phyloP scores from a whole-genome alignment of 306 rosid species.

The Benincasa hispida region DNA sequence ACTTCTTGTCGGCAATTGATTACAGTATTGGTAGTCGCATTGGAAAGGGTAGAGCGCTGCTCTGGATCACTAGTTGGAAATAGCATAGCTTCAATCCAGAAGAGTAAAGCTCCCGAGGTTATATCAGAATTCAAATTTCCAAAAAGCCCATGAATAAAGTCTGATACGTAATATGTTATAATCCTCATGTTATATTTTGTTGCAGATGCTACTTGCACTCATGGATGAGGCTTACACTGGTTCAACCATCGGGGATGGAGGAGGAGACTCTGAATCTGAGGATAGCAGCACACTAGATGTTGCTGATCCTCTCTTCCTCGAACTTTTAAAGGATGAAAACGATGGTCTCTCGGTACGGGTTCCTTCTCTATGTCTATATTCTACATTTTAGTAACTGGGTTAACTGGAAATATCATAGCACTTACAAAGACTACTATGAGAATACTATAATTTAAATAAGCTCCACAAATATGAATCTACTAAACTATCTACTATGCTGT shows the following conservation, averaged over 20 bases:
- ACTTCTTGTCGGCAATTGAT: conserved; percentile 10
- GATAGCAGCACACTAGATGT: conserved; percentile 64
- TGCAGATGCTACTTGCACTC: conserved; percentile 91
- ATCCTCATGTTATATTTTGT: conserved; percentile 8
- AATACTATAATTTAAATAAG: not conserved
- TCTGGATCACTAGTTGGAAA: conserved; percentile 82
- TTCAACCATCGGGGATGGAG: conserved; percentile 84
- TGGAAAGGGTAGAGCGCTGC: conserved; percentile 81
- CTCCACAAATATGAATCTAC: not conserved
- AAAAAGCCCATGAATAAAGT: not conserved
- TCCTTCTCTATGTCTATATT: conserved; percentile 2
- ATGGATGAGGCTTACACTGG: conserved; percentile 99
- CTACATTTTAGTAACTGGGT: not conserved
- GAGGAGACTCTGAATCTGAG: conserved; percentile 87
- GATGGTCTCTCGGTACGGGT: conserved; percentile 82
- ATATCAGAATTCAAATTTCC: not conserved
- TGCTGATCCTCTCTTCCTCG: conserved; percentile 77
- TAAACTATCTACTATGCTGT: too few relatives aligned
- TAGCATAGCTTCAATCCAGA: conserved; percentile 86
- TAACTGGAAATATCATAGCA: conserved; percentile 2
- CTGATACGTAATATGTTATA: conserved; percentile 5
- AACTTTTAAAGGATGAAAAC: conserved; percentile 92
- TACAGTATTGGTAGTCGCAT: conserved; percentile 75
- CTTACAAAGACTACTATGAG: not conserved
- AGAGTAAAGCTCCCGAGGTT: conserved; percentile 93